Conservation (phyloP, 768 basidiomycete genomes). For the Suillus weaverae region DNA sequence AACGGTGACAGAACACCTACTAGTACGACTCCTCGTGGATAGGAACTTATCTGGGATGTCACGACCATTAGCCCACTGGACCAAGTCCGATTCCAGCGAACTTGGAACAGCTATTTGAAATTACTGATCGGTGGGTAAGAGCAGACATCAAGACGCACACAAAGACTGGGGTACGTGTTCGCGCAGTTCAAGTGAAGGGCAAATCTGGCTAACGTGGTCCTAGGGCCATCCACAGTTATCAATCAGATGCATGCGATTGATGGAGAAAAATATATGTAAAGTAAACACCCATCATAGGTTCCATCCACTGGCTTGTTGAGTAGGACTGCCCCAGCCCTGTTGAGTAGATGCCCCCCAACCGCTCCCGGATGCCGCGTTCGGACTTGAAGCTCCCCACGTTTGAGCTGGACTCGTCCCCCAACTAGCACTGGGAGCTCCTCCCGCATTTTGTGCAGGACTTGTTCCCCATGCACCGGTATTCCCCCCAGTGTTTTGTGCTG, state of each 20-base stretch:
- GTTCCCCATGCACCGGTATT: constrained; percentile 18
- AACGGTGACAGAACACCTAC: too few species aligned
- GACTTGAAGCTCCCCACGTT: constrained; percentile 40
- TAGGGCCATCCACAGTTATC: background rate
- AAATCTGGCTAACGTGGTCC: background rate
- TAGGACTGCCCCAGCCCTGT: constrained; percentile 52
- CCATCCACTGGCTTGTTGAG: constrained; percentile 56
- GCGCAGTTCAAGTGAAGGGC: background rate
- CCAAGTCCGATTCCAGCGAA: background rate
- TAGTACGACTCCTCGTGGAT: too few species aligned
- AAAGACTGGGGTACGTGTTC: background rate
- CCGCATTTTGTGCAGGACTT: constrained; percentile 29
- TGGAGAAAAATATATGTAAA: background rate
- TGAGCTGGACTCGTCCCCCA: constrained; percentile 37
- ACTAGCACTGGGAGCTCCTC: constrained; percentile 22
- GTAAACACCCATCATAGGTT: constrained; percentile 30
- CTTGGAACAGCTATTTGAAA: background rate
- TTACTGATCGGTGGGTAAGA: background rate
- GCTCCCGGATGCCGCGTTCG: constrained; percentile 22
- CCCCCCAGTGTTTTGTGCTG: constrained; percentile 26
- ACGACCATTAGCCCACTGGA: background rate
- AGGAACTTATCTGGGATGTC: background rate
- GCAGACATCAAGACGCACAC: background rate
- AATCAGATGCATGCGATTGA: background rate
- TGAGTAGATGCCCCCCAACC: constrained; percentile 28